Evolutionary conservation across 805 yeast species (phyloP).

Genomic region (Saccharomycopsis sp.): DNA sequence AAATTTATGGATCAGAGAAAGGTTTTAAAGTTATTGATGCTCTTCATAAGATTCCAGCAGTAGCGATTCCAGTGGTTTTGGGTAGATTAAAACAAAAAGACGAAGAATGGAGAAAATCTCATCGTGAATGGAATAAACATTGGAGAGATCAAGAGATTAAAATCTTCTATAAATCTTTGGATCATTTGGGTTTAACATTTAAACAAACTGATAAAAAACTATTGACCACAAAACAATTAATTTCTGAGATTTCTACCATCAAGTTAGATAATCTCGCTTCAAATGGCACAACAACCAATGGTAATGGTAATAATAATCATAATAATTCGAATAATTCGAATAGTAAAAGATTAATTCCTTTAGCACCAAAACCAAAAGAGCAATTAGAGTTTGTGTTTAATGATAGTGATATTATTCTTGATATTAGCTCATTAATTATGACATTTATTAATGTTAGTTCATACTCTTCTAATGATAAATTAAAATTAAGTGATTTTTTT

Average conservation of each 20-base stretch:
- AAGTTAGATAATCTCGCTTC: conserved; percentile 49
- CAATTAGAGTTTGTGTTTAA: conserved; percentile 41
- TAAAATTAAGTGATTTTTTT: conserved; percentile 49
- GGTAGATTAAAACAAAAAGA: conserved; percentile 93
- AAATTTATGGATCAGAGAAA: conserved; percentile 86
- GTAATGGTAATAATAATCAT: conserved; percentile 73
- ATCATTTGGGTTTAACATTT: conserved; percentile 90
- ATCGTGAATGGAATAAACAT: conserved; percentile 96
- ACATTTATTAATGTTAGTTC: conserved; percentile 43
- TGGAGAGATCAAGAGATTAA: conserved; percentile 98
- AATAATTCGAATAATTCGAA: no score
- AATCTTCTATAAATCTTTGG: conserved; percentile 86
- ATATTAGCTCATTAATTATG: conserved; percentile 46
- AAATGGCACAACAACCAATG: conserved; percentile 83
- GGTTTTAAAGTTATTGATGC: conserved; percentile 97
- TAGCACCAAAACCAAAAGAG: conserved; percentile 60
- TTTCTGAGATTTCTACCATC: conserved; percentile 85
- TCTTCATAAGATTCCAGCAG: conserved; percentile 86
- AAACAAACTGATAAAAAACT: conserved; percentile 94
- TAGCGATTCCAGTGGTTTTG: conserved; percentile 88
- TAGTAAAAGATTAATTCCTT: conserved; percentile 52
- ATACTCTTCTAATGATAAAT: conserved; percentile 59
- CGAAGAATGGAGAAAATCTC: conserved; percentile 98
- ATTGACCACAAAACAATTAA: conserved; percentile 78
- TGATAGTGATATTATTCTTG: conserved; percentile 50